Conservation (phyloP, 139 green algal species). For the Trebouxia sp. region DNA sequence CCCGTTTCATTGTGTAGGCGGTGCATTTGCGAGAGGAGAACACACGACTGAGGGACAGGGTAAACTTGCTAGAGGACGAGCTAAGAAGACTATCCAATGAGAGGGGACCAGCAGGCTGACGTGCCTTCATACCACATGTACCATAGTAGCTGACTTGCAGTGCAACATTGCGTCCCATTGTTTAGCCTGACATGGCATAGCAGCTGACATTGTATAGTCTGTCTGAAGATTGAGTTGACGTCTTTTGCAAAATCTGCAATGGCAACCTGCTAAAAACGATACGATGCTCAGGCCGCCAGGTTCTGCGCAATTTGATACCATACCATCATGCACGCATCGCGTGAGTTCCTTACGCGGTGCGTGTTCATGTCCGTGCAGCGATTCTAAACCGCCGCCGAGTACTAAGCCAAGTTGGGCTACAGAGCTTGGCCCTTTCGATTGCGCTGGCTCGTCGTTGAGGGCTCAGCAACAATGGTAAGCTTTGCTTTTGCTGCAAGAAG, state of each 20-base stretch:
- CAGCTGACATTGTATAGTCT: too few relatives aligned
- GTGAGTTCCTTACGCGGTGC: too few relatives aligned
- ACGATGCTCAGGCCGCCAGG: too few relatives aligned
- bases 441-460: neutral
- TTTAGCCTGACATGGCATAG: neutral
- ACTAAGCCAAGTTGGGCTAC: neutral
- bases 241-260: too few relatives aligned
- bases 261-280: too few relatives aligned
- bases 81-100: neutral
- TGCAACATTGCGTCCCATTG: neutral
- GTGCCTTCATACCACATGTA: neutral
- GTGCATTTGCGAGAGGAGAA: slow-evolving; percentile 60
- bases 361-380: too few relatives aligned
- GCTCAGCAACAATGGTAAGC: neutral
- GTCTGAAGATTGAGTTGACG: too few relatives aligned
- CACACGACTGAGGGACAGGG: slow-evolving; percentile 46
- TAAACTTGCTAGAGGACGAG: slow-evolving; percentile 45
- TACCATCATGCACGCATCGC: too few relatives aligned
- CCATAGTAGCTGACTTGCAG: slow-evolving; percentile 3
- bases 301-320: too few relatives aligned
- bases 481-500: slow-evolving; percentile 38
- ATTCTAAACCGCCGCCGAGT: slow-evolving; percentile 23
- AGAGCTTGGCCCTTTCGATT: neutral
- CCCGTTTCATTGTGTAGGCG: too few relatives aligned
- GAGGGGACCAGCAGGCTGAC: neutral